Evolutionary conservation across 1,284 basidiomycete genomes (phyloP).

Genomic region (Polyporus tsugae): DNA sequence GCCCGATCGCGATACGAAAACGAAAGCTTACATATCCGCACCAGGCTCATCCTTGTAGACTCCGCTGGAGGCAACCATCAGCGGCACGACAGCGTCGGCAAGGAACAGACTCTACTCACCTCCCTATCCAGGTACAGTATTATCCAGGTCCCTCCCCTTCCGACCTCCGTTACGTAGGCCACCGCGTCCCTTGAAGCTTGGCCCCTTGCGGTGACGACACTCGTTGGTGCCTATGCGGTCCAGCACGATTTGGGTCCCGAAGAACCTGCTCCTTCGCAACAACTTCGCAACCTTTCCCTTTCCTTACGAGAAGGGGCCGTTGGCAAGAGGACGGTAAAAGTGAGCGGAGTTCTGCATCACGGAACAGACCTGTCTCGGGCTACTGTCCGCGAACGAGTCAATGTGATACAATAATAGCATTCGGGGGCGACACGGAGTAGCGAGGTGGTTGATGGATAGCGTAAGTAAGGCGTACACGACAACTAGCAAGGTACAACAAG

Average conservation of each 20-base stretch:
- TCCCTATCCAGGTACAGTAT: neutral
- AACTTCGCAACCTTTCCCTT: no score
- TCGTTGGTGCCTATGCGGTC: neutral
- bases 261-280: neutral
- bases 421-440: slow-evolving; percentile 3
- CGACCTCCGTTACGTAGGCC: neutral
- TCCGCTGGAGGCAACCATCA: slow-evolving; percentile 2
- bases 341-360: neutral
- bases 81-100: neutral
- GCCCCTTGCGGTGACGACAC: neutral
- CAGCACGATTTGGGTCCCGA: neutral
- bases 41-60: neutral
- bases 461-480: slow-evolving; percentile 5
- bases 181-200: neutral
- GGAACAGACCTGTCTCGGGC: neutral
- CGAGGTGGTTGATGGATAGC: slow-evolving; percentile 1
- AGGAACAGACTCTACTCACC: neutral
- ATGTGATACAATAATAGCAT: slow-evolving; percentile 8
- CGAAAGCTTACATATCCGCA: neutral
- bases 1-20: neutral
- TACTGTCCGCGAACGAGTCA: neutral
- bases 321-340: neutral
- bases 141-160: neutral
- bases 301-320: slow-evolving; percentile 1
- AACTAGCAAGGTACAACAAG: slow-evolving; percentile 8